Conservation (phyloP, 192 early-diverging fungal genomes). For the Powellomyces hirtus region DNA sequence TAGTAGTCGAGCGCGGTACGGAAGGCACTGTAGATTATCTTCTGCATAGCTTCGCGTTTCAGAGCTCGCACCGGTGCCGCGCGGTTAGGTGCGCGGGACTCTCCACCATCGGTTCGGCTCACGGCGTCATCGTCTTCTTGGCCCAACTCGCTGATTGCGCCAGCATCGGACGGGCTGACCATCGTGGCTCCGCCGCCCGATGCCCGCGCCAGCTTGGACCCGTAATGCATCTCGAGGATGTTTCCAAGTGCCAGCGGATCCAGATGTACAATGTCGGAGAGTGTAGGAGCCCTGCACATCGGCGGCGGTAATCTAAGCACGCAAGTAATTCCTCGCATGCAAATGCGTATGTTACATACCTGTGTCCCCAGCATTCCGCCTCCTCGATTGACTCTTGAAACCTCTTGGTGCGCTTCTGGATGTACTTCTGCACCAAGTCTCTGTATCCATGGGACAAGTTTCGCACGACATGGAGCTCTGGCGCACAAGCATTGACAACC, state of each 20-base stretch:
- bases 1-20: constrained; percentile 21
- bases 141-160: constrained; percentile 9
- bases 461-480: constrained; percentile 12
- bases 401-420: constrained; percentile 10
- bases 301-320: background rate
- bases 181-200: background rate
- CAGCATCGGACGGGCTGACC: constrained; percentile 1
- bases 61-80: background rate
- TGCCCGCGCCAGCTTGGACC: background rate
- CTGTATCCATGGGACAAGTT: constrained; percentile 19
- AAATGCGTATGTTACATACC: background rate
- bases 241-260: constrained; percentile 21
- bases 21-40: constrained; percentile 4
- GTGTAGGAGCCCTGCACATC: constrained; percentile 19
- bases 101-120: background rate
- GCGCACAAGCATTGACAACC: constrained; percentile 17
- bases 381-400: constrained; percentile 29
- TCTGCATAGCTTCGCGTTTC: constrained; percentile 18
- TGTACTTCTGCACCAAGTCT: constrained; percentile 15
- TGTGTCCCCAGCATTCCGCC: constrained; percentile 31
- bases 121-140: background rate
- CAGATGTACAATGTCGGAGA: constrained; percentile 20
- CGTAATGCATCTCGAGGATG: constrained; percentile 18
- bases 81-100: background rate
- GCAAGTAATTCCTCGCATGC: background rate